Evolutionary conservation across 768 basidiomycete species (phyloP).

Genomic region (Mycena belliarum): DNA sequence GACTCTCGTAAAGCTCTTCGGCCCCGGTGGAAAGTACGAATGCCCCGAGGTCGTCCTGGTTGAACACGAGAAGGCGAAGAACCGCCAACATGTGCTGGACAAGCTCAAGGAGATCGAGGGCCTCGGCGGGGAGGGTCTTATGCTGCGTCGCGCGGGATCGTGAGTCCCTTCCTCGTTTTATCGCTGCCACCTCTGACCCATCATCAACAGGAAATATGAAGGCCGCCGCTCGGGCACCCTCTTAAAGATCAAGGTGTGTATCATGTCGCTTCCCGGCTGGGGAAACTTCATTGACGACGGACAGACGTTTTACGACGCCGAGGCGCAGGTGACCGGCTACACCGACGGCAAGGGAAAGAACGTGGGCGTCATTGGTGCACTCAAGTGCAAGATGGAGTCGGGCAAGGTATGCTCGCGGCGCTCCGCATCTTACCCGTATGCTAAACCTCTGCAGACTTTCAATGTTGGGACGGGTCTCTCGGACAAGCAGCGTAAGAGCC

Average conservation of each 20-base stretch:
- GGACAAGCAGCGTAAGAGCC: constrained; percentile 53
- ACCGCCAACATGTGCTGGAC: constrained; percentile 53
- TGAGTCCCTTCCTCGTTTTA: constrained; percentile 26
- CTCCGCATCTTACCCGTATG: background rate
- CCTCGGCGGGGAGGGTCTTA: constrained; percentile 59
- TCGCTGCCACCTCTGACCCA: background rate
- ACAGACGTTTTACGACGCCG: constrained; percentile 61
- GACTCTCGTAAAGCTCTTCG: constrained; percentile 47
- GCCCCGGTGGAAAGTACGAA: constrained; percentile 43
- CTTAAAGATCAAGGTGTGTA: constrained; percentile 54
- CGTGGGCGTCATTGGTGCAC: constrained; percentile 47
- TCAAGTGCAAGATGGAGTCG: constrained; percentile 61
- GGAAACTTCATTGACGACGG: background rate
- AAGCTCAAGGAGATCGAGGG: constrained; percentile 55
- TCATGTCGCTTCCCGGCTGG: background rate
- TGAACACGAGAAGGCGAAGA: constrained; percentile 45
- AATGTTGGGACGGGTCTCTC: constrained; percentile 57
- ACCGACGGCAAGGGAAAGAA: constrained; percentile 52
- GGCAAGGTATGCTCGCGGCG: constrained; percentile 44
- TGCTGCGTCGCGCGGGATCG: constrained; percentile 55
- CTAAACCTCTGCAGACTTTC: constrained; percentile 41
- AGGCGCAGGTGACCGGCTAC: constrained; percentile 61
- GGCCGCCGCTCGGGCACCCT: constrained; percentile 48
- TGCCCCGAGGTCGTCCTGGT: constrained; percentile 48
- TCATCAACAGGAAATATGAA: constrained; percentile 45